Conservation (phyloP, 306 rosid genomes). For the Cucurbita maxima region DNA sequence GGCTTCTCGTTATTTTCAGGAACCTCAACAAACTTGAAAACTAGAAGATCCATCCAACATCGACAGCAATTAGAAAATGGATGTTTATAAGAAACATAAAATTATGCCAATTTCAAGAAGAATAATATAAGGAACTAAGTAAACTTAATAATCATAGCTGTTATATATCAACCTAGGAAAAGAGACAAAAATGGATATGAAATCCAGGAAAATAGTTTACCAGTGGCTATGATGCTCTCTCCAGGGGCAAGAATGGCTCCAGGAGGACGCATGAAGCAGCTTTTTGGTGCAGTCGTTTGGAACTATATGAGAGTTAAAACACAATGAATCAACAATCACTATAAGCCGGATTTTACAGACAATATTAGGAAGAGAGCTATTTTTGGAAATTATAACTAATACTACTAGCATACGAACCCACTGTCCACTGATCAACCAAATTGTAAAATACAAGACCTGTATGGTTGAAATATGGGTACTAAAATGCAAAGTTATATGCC, state of each 20-base stretch:
- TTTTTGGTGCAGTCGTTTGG: conserved; percentile 97
- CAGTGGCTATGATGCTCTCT: conserved; percentile 90
- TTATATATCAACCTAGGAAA: background rate
- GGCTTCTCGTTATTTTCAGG: conserved; percentile 89
- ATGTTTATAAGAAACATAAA: background rate
- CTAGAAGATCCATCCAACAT: conserved; percentile 23
- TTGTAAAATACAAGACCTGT: background rate
- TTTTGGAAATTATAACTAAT: background rate
- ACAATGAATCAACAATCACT: background rate
- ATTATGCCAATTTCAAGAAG: background rate
- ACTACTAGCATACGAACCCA: background rate
- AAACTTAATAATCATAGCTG: background rate
- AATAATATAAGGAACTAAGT: background rate
- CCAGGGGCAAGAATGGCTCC: conserved; percentile 96
- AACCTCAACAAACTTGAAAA: conserved; percentile 89
- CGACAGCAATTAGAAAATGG: background rate
- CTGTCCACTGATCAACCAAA: background rate
- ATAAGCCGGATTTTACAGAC: background rate
- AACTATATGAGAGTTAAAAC: conserved; percentile 33
- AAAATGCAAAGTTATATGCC: background rate
- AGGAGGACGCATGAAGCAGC: conserved; percentile 99
- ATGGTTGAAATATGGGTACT: background rate
- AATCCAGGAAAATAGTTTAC: conserved; percentile 19
- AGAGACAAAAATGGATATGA: background rate
- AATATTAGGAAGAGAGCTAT: background rate